Percentiles rank a stretch among this genome's conserved stretches.
Evolutionary conservation across 768 basidiomycete species (phyloP).

Genomic region (Podaxis sp.): DNA sequence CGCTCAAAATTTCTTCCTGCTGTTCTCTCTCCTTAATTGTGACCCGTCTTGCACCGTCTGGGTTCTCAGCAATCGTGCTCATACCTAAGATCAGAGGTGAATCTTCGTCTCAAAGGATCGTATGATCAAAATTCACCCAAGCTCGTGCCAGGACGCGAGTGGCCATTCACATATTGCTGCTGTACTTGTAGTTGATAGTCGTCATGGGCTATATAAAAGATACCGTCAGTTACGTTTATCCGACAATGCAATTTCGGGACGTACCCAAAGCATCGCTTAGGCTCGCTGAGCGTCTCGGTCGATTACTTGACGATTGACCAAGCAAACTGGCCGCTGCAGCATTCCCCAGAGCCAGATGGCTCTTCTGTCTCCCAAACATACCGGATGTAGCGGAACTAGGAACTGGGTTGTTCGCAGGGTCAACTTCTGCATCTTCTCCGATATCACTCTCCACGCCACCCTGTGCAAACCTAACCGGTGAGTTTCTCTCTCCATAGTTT

Average conservation of each 20-base stretch:
- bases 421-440: constrained; percentile 31
- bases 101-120: background rate
- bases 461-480: constrained; percentile 18
- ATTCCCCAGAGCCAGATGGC: constrained; percentile 21
- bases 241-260: constrained; percentile 18
- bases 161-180: constrained; percentile 32
- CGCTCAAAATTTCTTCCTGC: constrained; percentile 44
- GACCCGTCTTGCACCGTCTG: constrained; percentile 36
- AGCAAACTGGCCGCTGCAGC: constrained; percentile 27
- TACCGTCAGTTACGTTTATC: constrained; percentile 2
- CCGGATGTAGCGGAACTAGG: constrained; percentile 23
- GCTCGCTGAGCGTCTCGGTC: constrained; percentile 75
- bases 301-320: constrained; percentile 43
- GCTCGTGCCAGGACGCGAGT: constrained; percentile 37
- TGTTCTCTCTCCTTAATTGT: constrained; percentile 38
- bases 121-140: constrained; percentile 24
- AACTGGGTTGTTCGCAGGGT: constrained; percentile 26
- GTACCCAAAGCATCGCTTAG: constrained; percentile 62
- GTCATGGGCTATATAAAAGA: constrained; percentile 33
- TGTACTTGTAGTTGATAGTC: constrained; percentile 39
- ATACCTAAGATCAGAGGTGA: constrained; percentile 18
- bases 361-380: constrained; percentile 22
- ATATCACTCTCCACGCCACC: constrained; percentile 31
- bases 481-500: constrained; percentile 23
- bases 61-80: constrained; percentile 28